These are phyloP conservation scores for Tolypocladium pustulatum DNA, from an alignment of 2,329 filamentous ascomycete genomes.

Conservation along the genomic window DNA sequence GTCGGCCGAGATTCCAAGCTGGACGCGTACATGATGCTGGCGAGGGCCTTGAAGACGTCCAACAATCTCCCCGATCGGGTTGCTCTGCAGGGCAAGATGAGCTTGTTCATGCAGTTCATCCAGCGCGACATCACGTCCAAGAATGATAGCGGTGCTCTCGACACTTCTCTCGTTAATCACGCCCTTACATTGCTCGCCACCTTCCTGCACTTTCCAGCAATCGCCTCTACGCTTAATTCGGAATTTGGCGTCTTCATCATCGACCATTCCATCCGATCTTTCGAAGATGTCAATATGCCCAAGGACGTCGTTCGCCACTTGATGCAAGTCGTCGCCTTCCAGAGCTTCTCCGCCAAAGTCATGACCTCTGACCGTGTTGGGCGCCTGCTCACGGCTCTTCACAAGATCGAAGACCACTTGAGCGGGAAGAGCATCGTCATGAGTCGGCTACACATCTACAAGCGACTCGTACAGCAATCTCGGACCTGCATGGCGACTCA, in stretches of 20 bases:
- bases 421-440: slow-evolving; percentile 73
- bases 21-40: slow-evolving; percentile 79
- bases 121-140: slow-evolving; percentile 66
- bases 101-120: slow-evolving; percentile 69
- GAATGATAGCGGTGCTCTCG: slow-evolving; percentile 41
- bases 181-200: slow-evolving; percentile 68
- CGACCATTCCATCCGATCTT: slow-evolving; percentile 66
- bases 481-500: slow-evolving; percentile 60
- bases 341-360: slow-evolving; percentile 65
- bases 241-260: slow-evolving; percentile 75
- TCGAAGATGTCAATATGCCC: slow-evolving; percentile 56
- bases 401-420: slow-evolving; percentile 61
- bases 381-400: slow-evolving; percentile 59
- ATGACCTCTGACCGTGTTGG: slow-evolving; percentile 64
- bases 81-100: slow-evolving; percentile 65
- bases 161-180: slow-evolving; percentile 64
- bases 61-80: slow-evolving; percentile 70
- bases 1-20: slow-evolving; percentile 61
- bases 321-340: slow-evolving; percentile 69
- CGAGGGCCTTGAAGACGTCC: slow-evolving; percentile 66
- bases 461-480: slow-evolving; percentile 62
- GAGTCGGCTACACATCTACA: slow-evolving; percentile 69
- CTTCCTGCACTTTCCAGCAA: slow-evolving; percentile 64
- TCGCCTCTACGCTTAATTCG: slow-evolving; percentile 58
- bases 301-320: slow-evolving; percentile 73